Conservation (phyloP, 179 eudicot genomes). For the Drosera spatulata region DNA sequence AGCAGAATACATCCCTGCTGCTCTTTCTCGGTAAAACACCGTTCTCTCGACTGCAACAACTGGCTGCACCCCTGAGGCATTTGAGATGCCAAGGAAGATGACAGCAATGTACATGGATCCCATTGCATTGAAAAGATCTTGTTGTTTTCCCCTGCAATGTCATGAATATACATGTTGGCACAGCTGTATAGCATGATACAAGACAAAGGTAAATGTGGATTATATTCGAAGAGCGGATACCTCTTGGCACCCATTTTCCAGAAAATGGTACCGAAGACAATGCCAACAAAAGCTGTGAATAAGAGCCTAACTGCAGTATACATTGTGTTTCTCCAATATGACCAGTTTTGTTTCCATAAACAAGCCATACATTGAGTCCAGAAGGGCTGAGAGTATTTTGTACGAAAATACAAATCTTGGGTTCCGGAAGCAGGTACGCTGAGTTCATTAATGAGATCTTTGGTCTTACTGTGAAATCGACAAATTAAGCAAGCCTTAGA, state of each 20-base stretch:
- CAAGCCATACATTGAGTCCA: constrained; percentile 23
- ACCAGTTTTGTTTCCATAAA: constrained; percentile 44
- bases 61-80: constrained; percentile 55
- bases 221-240: constrained; percentile 14
- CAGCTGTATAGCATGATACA: neutral
- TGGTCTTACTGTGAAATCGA: constrained; percentile 46
- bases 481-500: neutral
- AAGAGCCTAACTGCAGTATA: constrained; percentile 37
- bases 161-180: neutral
- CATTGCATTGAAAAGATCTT: constrained; percentile 49
- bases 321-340: constrained; percentile 45
- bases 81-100: constrained; percentile 50
- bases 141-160: constrained; percentile 15
- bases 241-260: constrained; percentile 45
- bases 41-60: constrained; percentile 61
- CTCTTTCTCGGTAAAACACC: constrained; percentile 73
- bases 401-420: constrained; percentile 41
- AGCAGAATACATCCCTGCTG: constrained; percentile 80
- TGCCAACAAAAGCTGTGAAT: constrained; percentile 26
- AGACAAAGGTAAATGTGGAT: too few relatives aligned
- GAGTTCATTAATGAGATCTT: constrained; percentile 45
- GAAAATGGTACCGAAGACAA: constrained; percentile 47
- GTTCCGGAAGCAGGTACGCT: constrained; percentile 44
- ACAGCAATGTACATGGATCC: constrained; percentile 72
- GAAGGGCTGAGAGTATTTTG: constrained; percentile 41